Evolutionary conservation across 2,329 filamentous ascomycete genomes (phyloP), one percentile per base, ranked within the genome.

Genomic region (Colletotrichum tanaceti): DNA sequence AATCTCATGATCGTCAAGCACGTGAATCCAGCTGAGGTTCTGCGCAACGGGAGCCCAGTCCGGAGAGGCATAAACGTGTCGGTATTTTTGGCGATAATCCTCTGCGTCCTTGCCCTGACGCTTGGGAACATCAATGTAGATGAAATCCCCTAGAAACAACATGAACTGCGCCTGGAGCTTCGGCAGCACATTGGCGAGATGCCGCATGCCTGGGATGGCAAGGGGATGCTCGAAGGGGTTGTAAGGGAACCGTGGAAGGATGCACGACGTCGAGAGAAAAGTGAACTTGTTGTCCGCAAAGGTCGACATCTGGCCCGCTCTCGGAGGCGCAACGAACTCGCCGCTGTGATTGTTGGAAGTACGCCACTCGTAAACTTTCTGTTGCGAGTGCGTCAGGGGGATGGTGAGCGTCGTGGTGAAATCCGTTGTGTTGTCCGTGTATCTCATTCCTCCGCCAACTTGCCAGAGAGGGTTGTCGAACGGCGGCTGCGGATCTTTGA

Each of bases 1-100:
- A 70, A 99, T 98, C 77, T 99, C 96, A 75, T 99, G 96, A 77
- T 99, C 96, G 76, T 99, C 96, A 7, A 98, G 87, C 2, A 97
- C 94, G 75, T 99, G 96, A 52, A 98, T 93, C 96, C 96, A 99
- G 74, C 94, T 97, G n/a, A 98, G 83, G 63, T 93, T 90, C 73
- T 91, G 85, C 0, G 89, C 89, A 13, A 92, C 89, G 0, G 89
- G 82, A 1, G 87, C 84, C 96, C 96, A 99, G 72, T 97, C 95
- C 0, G 95, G 95, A 2, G 94, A 97, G 0, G 93, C 91, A 76
- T 99, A 99, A n/a, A 98, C 90, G 74, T 97, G 93, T 22, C 95
- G 90, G 76, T 99, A 99, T 76, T 98, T 94, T 76, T 93, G 89
- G 58, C 94, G 89, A 78, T 98, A 99, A 74, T 94, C 89, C 62